Conservation (phyloP, 257 asterid genomes). For the Ocimum tenuiflorum region DNA sequence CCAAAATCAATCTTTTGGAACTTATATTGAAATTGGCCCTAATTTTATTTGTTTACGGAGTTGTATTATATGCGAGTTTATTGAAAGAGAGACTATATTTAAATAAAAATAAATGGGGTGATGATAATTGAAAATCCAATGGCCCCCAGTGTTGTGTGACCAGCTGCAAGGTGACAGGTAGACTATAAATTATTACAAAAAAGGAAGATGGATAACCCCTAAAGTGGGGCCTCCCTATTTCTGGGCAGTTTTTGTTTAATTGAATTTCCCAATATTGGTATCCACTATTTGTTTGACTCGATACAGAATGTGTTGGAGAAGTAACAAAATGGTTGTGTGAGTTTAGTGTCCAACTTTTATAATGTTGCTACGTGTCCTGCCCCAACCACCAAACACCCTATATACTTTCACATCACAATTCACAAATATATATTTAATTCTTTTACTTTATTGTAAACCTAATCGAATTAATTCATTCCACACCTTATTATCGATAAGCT, state of each 20-base stretch:
- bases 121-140: not conserved
- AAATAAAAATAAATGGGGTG: not conserved
- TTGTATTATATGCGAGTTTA: not conserved
- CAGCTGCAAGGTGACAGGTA: slow-evolving; percentile 29
- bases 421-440: not conserved
- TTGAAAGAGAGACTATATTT: not conserved
- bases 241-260: not conserved
- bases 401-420: slow-evolving; percentile 3
- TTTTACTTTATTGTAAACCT: not conserved
- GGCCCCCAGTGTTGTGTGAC: not conserved
- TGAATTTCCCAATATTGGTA: slow-evolving; percentile 5
- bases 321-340: not conserved
- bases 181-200: slow-evolving; percentile 19
- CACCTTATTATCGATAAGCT: not conserved
- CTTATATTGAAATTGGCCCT: no score
- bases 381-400: slow-evolving; percentile 10
- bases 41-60: no score
- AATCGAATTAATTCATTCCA: slow-evolving; percentile 8
- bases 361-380: slow-evolving; percentile 12
- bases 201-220: slow-evolving; percentile 2
- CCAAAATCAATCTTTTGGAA: no score
- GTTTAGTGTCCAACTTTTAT: not conserved
- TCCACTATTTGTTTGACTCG: slow-evolving; percentile 7
- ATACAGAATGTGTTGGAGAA: not conserved
- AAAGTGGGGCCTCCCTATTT: slow-evolving; percentile 5